These are phyloP conservation scores for Dalbergia cultrata DNA, from an alignment of 306 rosid species.

Conservation along the genomic window DNA sequence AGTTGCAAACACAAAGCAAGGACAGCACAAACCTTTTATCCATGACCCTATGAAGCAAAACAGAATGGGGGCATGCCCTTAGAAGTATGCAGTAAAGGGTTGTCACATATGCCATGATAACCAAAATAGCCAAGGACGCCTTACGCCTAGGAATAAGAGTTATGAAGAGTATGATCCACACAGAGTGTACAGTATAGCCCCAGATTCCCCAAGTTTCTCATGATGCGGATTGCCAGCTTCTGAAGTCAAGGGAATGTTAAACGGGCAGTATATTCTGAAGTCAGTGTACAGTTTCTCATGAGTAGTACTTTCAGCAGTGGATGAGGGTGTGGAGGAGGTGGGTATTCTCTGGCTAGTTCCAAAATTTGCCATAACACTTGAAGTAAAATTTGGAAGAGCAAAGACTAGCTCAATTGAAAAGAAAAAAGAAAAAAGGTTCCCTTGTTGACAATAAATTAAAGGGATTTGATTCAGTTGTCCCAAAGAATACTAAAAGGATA, in stretches of 20 bases:
- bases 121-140: conserved; percentile 58
- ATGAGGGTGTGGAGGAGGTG: conserved; percentile 40
- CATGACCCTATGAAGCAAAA: conserved; percentile 51
- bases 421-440: background rate
- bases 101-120: conserved; percentile 57
- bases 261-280: conserved; percentile 53
- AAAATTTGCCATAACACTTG: conserved; percentile 50
- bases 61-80: conserved; percentile 56
- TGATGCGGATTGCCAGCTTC: conserved; percentile 60
- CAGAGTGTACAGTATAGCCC: conserved; percentile 58
- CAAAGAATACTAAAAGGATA: conserved; percentile 22
- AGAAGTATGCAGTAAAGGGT: conserved; percentile 52
- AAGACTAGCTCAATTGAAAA: conserved; percentile 1
- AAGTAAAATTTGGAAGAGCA: conserved; percentile 27
- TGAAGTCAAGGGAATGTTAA: conserved; percentile 57
- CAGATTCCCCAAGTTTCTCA: conserved; percentile 51
- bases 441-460: background rate
- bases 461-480: background rate
- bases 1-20: conserved; percentile 53
- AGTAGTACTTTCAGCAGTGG: conserved; percentile 33
- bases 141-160: conserved; percentile 61
- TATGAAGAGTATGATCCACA: conserved; percentile 72
- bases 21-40: conserved; percentile 55
- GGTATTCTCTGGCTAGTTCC: conserved; percentile 59
- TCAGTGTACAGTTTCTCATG: conserved; percentile 47